phyloP scores from a whole-genome alignment of 345 rosid genomes.

The Eucalyptus camaldulensis region DNA sequence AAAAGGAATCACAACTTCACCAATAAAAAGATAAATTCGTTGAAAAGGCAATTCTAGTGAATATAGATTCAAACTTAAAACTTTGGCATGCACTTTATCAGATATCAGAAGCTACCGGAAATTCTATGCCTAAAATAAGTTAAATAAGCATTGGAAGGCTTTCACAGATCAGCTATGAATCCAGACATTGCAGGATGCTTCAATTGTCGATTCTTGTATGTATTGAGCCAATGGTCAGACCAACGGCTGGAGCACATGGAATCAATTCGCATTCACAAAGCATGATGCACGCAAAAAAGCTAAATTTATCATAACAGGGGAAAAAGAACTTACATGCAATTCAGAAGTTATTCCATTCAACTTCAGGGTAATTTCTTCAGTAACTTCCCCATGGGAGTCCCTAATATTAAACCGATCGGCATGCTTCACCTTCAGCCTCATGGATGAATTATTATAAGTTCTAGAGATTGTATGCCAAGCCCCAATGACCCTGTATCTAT shows the following conservation, averaged over 20 bases:
- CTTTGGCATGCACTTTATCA: background rate
- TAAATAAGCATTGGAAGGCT: background rate
- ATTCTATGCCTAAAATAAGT: background rate
- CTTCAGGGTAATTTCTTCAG: slow-evolving; percentile 29
- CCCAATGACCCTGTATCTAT: slow-evolving; percentile 31
- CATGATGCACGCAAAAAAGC: background rate
- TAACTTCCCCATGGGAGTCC: slow-evolving; percentile 16
- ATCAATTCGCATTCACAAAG: background rate
- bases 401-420: slow-evolving; percentile 49
- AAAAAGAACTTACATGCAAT: background rate
- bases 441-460: slow-evolving; percentile 20
- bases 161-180: background rate
- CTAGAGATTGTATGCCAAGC: slow-evolving; percentile 30
- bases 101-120: background rate
- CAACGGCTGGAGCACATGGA: background rate
- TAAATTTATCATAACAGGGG: background rate
- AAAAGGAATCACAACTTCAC: background rate
- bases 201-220: background rate
- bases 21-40: background rate
- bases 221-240: background rate
- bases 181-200: background rate
- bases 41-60: background rate
- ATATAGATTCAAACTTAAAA: background rate
- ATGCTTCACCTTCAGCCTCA: slow-evolving; percentile 36
- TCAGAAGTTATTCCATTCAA: slow-evolving; percentile 34